These are phyloP conservation scores for Rhizophagus prolifer DNA, from an alignment of 192 early-diverging fungal genomes.

Conservation along the genomic window DNA sequence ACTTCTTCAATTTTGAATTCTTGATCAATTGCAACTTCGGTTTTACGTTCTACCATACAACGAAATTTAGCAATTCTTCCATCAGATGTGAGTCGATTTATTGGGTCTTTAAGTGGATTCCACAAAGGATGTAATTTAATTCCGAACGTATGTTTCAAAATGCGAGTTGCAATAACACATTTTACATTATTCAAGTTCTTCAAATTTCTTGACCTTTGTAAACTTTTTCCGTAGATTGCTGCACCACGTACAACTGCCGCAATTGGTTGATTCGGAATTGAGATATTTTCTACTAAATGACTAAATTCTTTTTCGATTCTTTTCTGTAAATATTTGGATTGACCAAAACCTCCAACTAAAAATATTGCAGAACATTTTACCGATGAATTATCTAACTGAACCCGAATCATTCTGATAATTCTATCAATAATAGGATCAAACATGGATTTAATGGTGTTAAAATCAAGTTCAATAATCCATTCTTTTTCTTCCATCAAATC, in stretches of 20 bases:
- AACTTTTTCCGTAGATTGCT: constrained; percentile 42
- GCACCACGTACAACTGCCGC: constrained; percentile 54
- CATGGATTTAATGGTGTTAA: constrained; percentile 48
- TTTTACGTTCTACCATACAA: neutral
- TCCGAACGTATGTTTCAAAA: neutral
- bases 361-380: constrained; percentile 49
- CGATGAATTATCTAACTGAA: constrained; percentile 43
- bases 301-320: constrained; percentile 50
- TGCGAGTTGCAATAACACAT: neutral
- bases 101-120: too few relatives aligned
- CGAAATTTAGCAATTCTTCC: neutral
- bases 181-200: neutral
- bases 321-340: constrained; percentile 49
- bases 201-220: neutral
- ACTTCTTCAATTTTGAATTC: neutral
- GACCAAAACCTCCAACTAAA: constrained; percentile 57
- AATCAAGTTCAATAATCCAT: constrained; percentile 40
- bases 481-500: constrained; percentile 41
- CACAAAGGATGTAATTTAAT: too few relatives aligned
- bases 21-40: neutral
- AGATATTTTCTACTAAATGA: constrained; percentile 39
- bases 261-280: constrained; percentile 49
- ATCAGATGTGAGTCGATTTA: neutral
- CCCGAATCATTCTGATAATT: constrained; percentile 50
- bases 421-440: constrained; percentile 58